Conservation (phyloP, 768 basidiomycete species). For the Phanerochaete carnosa region DNA sequence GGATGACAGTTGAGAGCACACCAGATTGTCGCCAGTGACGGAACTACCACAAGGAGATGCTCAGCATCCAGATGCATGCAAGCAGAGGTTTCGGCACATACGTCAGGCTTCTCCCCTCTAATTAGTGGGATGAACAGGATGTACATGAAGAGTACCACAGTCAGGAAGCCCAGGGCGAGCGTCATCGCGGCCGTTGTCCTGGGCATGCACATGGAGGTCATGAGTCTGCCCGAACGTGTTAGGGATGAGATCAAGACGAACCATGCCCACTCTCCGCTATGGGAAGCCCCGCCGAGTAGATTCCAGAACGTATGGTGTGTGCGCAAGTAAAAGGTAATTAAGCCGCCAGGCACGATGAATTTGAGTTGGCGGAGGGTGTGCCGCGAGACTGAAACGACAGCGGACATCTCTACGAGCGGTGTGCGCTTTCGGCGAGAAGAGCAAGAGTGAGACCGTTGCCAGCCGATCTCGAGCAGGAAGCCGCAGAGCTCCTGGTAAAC, state of each 20-base stretch:
- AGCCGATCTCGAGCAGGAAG: not conserved
- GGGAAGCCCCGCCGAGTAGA: constrained; percentile 33
- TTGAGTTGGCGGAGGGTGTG: constrained; percentile 71
- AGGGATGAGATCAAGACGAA: constrained; percentile 30
- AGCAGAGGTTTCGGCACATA: constrained; percentile 32
- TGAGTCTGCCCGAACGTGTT: not conserved
- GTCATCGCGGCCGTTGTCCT: not conserved
- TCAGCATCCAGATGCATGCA: not conserved
- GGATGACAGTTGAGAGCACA: constrained; percentile 64
- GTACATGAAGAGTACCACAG: constrained; percentile 69
- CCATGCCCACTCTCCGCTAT: constrained; percentile 48
- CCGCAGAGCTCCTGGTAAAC: not conserved
- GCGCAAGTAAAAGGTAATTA: constrained; percentile 58
- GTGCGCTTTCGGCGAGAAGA: not conserved
- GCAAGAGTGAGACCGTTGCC: not conserved
- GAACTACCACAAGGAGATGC: constrained; percentile 42
- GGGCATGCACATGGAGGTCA: not conserved
- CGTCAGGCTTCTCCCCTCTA: constrained; percentile 65
- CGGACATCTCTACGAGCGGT: constrained; percentile 13
- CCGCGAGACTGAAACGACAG: constrained; percentile 30
- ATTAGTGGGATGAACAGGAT: constrained; percentile 66
- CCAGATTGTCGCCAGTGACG: constrained; percentile 72
- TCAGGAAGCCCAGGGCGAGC: constrained; percentile 33
- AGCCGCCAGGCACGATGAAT: constrained; percentile 69
- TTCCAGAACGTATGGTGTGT: constrained; percentile 49